Evolutionary conservation across 1,139 yeast species (phyloP).

Genomic region (Protomyces lactucae-debilis): DNA sequence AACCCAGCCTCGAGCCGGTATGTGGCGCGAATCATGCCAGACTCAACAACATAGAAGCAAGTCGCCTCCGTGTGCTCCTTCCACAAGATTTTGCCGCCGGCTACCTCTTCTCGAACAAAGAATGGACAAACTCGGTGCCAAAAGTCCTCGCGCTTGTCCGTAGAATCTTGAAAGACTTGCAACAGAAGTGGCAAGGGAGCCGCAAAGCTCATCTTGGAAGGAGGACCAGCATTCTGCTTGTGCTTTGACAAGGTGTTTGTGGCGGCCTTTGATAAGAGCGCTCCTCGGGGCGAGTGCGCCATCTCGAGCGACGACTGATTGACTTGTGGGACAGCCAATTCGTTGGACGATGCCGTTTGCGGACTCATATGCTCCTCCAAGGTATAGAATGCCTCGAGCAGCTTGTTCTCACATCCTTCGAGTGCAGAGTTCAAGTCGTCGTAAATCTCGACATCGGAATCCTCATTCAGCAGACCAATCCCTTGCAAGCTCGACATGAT

Average conservation of each 20-base stretch:
- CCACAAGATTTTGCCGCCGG: constrained; percentile 45
- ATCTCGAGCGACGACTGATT: constrained; percentile 12
- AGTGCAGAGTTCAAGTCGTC: constrained; percentile 77
- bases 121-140: constrained; percentile 55
- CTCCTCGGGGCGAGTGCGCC: constrained; percentile 27
- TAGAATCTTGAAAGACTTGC: constrained; percentile 65
- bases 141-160: constrained; percentile 56
- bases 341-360: not conserved
- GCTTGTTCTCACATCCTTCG: constrained; percentile 95
- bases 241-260: constrained; percentile 21
- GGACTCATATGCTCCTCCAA: constrained; percentile 27
- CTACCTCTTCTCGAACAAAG: constrained; percentile 50
- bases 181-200: constrained; percentile 66
- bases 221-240: not conserved
- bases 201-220: constrained; percentile 36
- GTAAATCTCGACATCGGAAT: constrained; percentile 51
- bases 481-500: constrained; percentile 62
- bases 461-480: constrained; percentile 61
- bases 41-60: constrained; percentile 66
- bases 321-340: constrained; percentile 16
- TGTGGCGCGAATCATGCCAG: constrained; percentile 66
- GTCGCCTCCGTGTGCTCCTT: constrained; percentile 39
- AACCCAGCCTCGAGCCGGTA: constrained; percentile 51
- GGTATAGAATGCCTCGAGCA: constrained; percentile 59
- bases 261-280: constrained; percentile 24